Evolutionary conservation across 345 rosid genomes (phyloP).

Genomic region (Arabidopsis thaliana): DNA sequence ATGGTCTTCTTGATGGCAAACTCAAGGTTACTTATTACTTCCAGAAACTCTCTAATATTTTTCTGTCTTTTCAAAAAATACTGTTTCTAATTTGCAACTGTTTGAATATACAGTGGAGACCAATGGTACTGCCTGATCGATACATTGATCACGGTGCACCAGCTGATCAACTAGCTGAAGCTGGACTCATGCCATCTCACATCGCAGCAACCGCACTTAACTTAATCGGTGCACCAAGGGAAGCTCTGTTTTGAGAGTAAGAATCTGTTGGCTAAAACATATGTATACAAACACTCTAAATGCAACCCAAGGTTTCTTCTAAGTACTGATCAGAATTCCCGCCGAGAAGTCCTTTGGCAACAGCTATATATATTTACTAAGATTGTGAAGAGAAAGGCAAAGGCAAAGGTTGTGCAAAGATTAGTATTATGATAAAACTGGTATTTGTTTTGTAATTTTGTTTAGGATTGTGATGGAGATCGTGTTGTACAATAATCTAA

Average conservation of each 20-base stretch:
- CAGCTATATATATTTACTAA: background rate
- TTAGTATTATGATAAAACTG: slow-evolving; percentile 16
- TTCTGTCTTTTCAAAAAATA: slow-evolving; percentile 8
- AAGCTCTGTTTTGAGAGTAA: slow-evolving; percentile 55
- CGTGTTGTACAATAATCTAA: slow-evolving; percentile 39
- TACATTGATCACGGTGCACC: slow-evolving; percentile 97
- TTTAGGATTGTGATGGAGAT: slow-evolving; percentile 20
- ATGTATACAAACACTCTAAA: slow-evolving; percentile 14
- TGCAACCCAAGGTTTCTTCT: slow-evolving; percentile 19
- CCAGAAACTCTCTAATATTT: background rate
- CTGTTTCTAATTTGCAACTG: background rate
- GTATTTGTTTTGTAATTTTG: background rate
- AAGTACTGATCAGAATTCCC: slow-evolving; percentile 21
- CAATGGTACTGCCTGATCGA: slow-evolving; percentile 79
- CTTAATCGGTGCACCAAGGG: slow-evolving; percentile 76
- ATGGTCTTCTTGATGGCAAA: slow-evolving; percentile 89
- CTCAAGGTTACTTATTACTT: slow-evolving; percentile 60
- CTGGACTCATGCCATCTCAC: slow-evolving; percentile 93
- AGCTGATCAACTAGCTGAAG: slow-evolving; percentile 69
- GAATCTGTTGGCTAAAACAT: slow-evolving; percentile 13
- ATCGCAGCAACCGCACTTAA: slow-evolving; percentile 87
- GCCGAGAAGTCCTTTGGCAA: slow-evolving; percentile 14
- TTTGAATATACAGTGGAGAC: slow-evolving; percentile 77
- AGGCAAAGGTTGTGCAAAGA: slow-evolving; percentile 13
- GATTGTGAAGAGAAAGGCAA: background rate